A percentile compares a stretch with the other conserved stretches of the same genome.
Evolutionary conservation across 1,284 basidiomycete genomes (phyloP).

Genomic region (Apiotrichum veenhuisii): DNA sequence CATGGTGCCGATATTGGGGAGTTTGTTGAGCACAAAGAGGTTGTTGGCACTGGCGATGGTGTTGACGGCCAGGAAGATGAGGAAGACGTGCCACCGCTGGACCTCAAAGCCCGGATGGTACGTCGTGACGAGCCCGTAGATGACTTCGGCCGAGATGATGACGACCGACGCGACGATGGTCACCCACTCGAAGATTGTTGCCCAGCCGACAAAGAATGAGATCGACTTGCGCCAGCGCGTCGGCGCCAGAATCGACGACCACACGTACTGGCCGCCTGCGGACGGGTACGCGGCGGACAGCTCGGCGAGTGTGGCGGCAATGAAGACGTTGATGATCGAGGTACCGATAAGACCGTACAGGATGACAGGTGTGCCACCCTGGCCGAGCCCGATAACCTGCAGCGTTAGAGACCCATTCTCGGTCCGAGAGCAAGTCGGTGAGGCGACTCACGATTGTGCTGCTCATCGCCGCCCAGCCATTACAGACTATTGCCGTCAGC

Average conservation of each 20-base stretch:
- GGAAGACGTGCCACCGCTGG: conserved; percentile 23
- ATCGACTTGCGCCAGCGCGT: background rate
- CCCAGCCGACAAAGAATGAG: conserved; percentile 21
- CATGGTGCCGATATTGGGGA: conserved; percentile 14
- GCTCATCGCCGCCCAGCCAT: conserved; percentile 15
- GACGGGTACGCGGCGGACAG: conserved; percentile 8
- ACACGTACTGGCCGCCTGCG: conserved; percentile 14
- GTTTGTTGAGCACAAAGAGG: conserved; percentile 11
- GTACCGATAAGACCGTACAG: conserved; percentile 9
- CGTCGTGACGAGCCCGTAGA: conserved; percentile 14
- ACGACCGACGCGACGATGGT: conserved; percentile 20
- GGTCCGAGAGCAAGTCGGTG: too few species aligned
- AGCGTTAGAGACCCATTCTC: background rate
- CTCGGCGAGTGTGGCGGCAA: conserved; percentile 10
- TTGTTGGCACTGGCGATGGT: conserved; percentile 14
- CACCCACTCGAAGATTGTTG: conserved; percentile 19
- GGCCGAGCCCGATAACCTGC: conserved; percentile 5
- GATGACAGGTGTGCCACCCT: conserved; percentile 10
- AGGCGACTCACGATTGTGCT: conserved; percentile 8
- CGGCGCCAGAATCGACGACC: conserved; percentile 3
- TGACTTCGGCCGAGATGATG: conserved; percentile 18
- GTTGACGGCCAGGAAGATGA: conserved; percentile 16
- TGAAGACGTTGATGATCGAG: conserved; percentile 8
- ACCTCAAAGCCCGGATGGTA: conserved; percentile 18
- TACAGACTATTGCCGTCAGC: background rate